Evolutionary conservation across 768 basidiomycete species (phyloP), one percentile per base, ranked within the genome.

Genomic region (Pulveroboletus frians): DNA sequence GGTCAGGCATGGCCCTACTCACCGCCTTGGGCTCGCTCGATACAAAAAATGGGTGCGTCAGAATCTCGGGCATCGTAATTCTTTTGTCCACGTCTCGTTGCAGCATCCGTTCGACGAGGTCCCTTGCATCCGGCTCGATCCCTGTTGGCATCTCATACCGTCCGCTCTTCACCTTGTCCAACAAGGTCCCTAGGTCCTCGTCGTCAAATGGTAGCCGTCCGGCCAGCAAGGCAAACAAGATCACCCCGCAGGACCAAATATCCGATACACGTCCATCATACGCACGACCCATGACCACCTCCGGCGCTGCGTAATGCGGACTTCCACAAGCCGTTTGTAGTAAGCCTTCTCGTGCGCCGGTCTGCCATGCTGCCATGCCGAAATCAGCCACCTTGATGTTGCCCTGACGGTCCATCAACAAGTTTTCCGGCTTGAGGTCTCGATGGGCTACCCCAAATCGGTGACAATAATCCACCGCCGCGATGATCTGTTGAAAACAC

Each of bases 361-460:
- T 75, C 68, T 92, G 88, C 85, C 89, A 93, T 30, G 88, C 88
- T 4, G 93, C 92, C 89, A 96, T 93, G n/a, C 94, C 93, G 64
- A 96, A 94, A 69, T 97, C 94, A 2, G 90, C 92, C 30, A 97
- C 84, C 65, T 95, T 98, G 79, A 97, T 84, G 57, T 92, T 92
- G 54, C 77, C 80, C 59, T 89, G 72, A 34, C 78, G 73, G 71
- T 92, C 89, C 42, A 95, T 80, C 44, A 98, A 75, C 27, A 98
- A 74, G 63, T 96, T 98, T 67, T 96, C 94, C 2, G 90, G 92
- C 63, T 98, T 95, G 44, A 97, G 75, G 69, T 97, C 94, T 32
- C 94, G 84, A 63, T 96, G 94, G 21, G 88, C 88, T 63, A 97
- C 88, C 60, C 92, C 91, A 72, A 93, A 90, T n/a, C 83, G 79